Conservation (phyloP, 345 rosid genomes). For the Raphanus sativus region DNA sequence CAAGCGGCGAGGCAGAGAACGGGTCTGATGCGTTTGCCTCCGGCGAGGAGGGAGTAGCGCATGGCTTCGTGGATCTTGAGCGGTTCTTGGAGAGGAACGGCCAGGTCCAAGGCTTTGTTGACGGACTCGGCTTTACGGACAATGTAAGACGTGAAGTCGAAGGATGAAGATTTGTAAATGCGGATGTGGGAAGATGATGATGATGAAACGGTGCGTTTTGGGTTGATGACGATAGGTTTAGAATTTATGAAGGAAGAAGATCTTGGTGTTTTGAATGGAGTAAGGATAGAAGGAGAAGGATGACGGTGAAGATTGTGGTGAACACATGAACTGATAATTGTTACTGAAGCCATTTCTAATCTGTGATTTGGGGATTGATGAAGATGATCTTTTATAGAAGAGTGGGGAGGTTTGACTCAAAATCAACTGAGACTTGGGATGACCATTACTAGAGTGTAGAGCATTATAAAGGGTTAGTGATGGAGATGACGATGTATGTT, state of each 20-base stretch:
- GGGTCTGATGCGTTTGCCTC: slow-evolving; percentile 86
- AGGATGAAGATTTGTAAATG: slow-evolving; percentile 29
- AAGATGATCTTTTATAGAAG: neutral
- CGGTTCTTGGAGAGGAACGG: slow-evolving; percentile 66
- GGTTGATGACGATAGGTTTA: slow-evolving; percentile 1
- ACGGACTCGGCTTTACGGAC: slow-evolving; percentile 54
- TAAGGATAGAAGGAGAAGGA: slow-evolving; percentile 21
- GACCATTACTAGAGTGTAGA: slow-evolving; percentile 14
- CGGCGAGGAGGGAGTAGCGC: slow-evolving; percentile 91
- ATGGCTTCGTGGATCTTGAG: slow-evolving; percentile 83
- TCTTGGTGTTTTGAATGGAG: slow-evolving; percentile 34
- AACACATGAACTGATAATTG: slow-evolving; percentile 45
- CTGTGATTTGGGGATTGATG: neutral
- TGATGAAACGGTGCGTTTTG: slow-evolving; percentile 31
- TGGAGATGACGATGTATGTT: slow-evolving; percentile 28
- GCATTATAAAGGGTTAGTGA: slow-evolving; percentile 32
- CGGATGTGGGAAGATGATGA: slow-evolving; percentile 28
- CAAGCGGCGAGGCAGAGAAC: slow-evolving; percentile 83
- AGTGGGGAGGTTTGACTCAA: slow-evolving; percentile 1
- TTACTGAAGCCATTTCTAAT: slow-evolving; percentile 53
- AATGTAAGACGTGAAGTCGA: slow-evolving; percentile 84
- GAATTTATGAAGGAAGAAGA: slow-evolving; percentile 29
- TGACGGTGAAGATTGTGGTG: slow-evolving; percentile 32
- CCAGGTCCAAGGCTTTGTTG: slow-evolving; percentile 65
- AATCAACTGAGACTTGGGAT: neutral